Base-by-base conservation (phyloP, 768 basidiomycete genomes). In the Russula emetica region DNA sequence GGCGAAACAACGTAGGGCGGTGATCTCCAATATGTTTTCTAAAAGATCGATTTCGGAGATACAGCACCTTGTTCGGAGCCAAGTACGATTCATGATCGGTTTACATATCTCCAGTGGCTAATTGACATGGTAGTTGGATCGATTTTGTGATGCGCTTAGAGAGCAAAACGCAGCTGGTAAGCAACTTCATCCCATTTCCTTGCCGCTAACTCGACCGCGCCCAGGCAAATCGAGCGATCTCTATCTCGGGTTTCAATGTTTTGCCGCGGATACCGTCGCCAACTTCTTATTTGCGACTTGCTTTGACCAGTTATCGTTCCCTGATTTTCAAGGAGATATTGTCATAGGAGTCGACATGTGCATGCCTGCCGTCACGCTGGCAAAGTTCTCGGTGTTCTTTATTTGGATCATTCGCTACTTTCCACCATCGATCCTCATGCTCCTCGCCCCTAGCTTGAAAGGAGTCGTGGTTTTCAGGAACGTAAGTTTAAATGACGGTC, bases 241-340 rank as follows among this genome's bases (percentile, higher is more conserved):
- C 67, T 76, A 74, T 69, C 69, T 75, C 44, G 79, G 78, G 5
- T 80, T 78, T 54, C 74, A 78, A 38, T 77, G 77, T 38, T 71
- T 75, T 16, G 74, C 78, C 13, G 68, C 79, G 64, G 80, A 80
- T 64, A 75, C 79, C 53, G 77, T 82, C 58, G 72, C 78, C 18
- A 71, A 75, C 9, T 78, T 79, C 65, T 77, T 76, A 63, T 80
- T 81, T 56, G 73, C 74, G 10, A 68, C 71, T 30, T 75, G 70
- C 24, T 63, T 72, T 32, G 70, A 76, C 52, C 70, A 74, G 8
- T 70, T 79, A 18, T 70, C 73, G 24, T 67, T 62, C 42, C 72
- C 71, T 3, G 70, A 72, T 16, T 81, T 82, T 62, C 67, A 68
- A 16, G 70, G 75, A 22, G 75, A 76, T 5, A 58, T 79, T 8